phyloP scores from a whole-genome alignment of 2,329 filamentous ascomycete species.

The Amesomyces nigricolor region DNA sequence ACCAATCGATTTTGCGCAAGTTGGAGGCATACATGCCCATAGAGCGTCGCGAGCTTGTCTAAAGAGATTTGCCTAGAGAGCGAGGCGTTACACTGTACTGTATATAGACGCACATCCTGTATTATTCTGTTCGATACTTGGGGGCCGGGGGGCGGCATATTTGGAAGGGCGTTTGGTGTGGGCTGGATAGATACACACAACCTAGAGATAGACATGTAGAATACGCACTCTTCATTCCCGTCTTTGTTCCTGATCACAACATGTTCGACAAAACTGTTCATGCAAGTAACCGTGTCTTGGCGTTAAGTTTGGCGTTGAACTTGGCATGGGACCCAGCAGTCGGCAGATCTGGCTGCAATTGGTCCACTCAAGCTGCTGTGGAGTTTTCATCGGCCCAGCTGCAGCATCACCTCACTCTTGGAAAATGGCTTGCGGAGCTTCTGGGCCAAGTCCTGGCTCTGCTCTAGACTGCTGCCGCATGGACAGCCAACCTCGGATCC shows the following conservation, averaged over 20 bases:
- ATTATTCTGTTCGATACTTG: slow-evolving; percentile 16
- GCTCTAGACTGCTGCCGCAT: not conserved
- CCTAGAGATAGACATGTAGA: slow-evolving; percentile 20
- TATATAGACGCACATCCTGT: slow-evolving; percentile 19
- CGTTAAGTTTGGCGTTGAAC: too few species aligned
- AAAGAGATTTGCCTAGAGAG: not conserved
- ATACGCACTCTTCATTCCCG: slow-evolving; percentile 11
- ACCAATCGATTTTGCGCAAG: slow-evolving; percentile 77
- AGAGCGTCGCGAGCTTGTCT: slow-evolving; percentile 27
- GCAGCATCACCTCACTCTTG: too few species aligned
- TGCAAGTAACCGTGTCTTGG: not conserved
- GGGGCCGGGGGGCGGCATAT: slow-evolving; percentile 7
- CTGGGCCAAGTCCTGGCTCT: not conserved
- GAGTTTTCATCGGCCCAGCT: not conserved
- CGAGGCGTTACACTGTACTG: slow-evolving; percentile 1
- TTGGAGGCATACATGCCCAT: slow-evolving; percentile 52
- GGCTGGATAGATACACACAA: slow-evolving; percentile 22
- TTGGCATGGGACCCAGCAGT: too few species aligned
- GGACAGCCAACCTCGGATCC: not conserved
- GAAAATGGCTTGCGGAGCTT: not conserved
- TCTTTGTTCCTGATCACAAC: not conserved
- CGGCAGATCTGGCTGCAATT: too few species aligned
- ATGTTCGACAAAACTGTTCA: not conserved
- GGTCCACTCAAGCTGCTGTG: not conserved
- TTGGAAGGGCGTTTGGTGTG: slow-evolving; percentile 21